Evolutionary conservation across 2,329 filamentous ascomycete genomes (phyloP), one percentile per base, ranked within the genome.

Genomic region (Fusarium sp.): DNA sequence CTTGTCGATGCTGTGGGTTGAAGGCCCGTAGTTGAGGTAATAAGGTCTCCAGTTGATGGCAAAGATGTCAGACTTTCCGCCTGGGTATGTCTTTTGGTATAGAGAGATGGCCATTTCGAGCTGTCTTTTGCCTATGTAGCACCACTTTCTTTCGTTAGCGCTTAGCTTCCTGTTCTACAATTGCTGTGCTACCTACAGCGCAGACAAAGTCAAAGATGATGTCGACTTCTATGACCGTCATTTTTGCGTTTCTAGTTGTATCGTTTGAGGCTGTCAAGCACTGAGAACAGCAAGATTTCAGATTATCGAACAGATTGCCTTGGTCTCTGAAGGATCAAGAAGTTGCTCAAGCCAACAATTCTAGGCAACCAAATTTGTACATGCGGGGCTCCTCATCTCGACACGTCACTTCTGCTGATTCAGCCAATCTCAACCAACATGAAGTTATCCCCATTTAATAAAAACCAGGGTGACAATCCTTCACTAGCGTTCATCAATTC

Each of bases 81-180:
- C 80, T 0, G 84, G 83, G 64, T 85, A 85, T 2, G 81, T 83
- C 62, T 82, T 84, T 24, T 81, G 78, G 74, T 83, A 84, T 0
- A 86, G 77, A 0, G 73, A 48, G 35, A 85, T 84, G 54, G 83
- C 82, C 61, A 68, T 75, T 35, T 84, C 80, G 2, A 86, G 79
- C 29, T 77, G 80, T 29, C 80, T 80, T 29, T 84, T 82, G 65
- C 81, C 83, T 31, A 86, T 83, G 72, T 83, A 85, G 76, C 84
- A 85, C 83, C 82, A 81, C 72, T 81, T 5, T 18, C 4, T 6
- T 31, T 29, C 13, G 48, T 24, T 22, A 41, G 22, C 24, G 22
- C 14, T 33, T 1, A 8, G 6, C 18, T 22, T 18, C 48, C 37
- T 27, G 24, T 4, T n/a, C 16, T 13, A n/a, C 22, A 29, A n/a